phyloP scores from a whole-genome alignment of 805 yeast species.

The Wickerhamomyces chaumierensis region DNA sequence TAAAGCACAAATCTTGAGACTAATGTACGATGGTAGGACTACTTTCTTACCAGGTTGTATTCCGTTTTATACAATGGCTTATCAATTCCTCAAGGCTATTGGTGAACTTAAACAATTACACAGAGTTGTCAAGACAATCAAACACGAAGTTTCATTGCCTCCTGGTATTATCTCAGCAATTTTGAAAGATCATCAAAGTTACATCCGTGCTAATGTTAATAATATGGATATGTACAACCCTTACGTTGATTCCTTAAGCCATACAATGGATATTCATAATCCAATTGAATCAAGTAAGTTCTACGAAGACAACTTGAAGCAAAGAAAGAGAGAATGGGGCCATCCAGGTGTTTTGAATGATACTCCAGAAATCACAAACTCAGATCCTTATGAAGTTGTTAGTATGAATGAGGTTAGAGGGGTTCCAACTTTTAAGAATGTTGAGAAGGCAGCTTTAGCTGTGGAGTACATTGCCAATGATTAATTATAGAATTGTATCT shows the following conservation, averaged over 20 bases:
- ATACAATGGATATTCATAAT: slow-evolving; percentile 20
- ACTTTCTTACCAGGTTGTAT: slow-evolving; percentile 26
- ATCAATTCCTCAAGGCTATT: slow-evolving; percentile 38
- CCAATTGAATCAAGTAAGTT: slow-evolving; percentile 17
- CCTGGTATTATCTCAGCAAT: slow-evolving; percentile 33
- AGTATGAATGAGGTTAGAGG: slow-evolving; percentile 16
- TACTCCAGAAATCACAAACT: slow-evolving; percentile 32
- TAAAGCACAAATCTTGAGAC: slow-evolving; percentile 19
- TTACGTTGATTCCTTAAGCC: slow-evolving; percentile 10
- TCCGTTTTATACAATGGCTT: slow-evolving; percentile 45
- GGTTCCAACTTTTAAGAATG: slow-evolving; percentile 50
- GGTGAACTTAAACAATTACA: slow-evolving; percentile 34
- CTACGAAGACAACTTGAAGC: slow-evolving; percentile 6
- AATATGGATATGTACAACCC: slow-evolving; percentile 18
- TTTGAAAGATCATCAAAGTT: slow-evolving; percentile 25
- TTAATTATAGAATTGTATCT: too few relatives aligned
- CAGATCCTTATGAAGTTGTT: slow-evolving; percentile 16
- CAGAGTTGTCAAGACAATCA: slow-evolving; percentile 33
- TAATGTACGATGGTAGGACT: slow-evolving; percentile 15
- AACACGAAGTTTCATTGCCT: slow-evolving; percentile 36
- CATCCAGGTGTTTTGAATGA: slow-evolving; percentile 25
- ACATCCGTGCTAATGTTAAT: slow-evolving; percentile 21
- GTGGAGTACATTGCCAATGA: slow-evolving; percentile 25
- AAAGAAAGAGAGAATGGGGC: slow-evolving; percentile 21
- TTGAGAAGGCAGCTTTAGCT: slow-evolving; percentile 47